Evolutionary conservation across 2,329 filamentous ascomycete genomes (phyloP).

Genomic region (Rhexocercosporidium sp.): DNA sequence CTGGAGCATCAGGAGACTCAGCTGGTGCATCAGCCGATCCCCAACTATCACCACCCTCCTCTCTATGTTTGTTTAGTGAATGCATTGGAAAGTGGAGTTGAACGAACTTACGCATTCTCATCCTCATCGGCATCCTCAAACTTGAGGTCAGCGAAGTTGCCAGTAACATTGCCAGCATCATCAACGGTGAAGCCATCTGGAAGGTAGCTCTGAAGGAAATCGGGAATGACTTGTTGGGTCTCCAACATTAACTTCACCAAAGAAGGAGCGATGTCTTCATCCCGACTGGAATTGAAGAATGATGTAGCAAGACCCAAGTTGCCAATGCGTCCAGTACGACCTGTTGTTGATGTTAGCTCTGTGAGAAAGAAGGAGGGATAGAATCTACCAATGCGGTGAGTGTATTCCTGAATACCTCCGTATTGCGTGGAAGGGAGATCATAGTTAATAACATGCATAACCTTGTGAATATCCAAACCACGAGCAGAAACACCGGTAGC

Average conservation of each 20-base stretch:
- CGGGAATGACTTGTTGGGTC: constrained; percentile 76
- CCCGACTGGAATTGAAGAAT: constrained; percentile 78
- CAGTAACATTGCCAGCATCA: constrained; percentile 35
- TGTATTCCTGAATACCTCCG: constrained; percentile 93
- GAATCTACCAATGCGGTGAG: constrained; percentile 84
- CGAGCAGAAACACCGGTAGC: constrained; percentile 87
- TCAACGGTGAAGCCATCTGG: constrained; percentile 55
- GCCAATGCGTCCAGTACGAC: constrained; percentile 92
- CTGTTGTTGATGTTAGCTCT: constrained; percentile 48
- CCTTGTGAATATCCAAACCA: constrained; percentile 85
- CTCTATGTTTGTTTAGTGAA: background rate
- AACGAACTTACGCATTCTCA: constrained; percentile 15
- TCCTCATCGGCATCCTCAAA: constrained; percentile 33
- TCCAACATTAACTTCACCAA: constrained; percentile 85
- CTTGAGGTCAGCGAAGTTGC: constrained; percentile 27
- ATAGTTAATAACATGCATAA: constrained; percentile 93
- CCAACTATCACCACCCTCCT: background rate
- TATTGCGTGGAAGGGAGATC: constrained; percentile 77
- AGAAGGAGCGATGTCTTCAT: constrained; percentile 44
- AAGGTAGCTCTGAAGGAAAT: constrained; percentile 73
- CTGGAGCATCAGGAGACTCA: background rate
- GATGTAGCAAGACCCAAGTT: constrained; percentile 85
- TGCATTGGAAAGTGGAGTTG: background rate
- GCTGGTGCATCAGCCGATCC: background rate
- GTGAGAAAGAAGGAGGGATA: background rate